Evolutionary conservation across 345 rosid genomes (phyloP), one percentile per base, ranked within the genome.

Genomic region (Combretum micranthum): DNA sequence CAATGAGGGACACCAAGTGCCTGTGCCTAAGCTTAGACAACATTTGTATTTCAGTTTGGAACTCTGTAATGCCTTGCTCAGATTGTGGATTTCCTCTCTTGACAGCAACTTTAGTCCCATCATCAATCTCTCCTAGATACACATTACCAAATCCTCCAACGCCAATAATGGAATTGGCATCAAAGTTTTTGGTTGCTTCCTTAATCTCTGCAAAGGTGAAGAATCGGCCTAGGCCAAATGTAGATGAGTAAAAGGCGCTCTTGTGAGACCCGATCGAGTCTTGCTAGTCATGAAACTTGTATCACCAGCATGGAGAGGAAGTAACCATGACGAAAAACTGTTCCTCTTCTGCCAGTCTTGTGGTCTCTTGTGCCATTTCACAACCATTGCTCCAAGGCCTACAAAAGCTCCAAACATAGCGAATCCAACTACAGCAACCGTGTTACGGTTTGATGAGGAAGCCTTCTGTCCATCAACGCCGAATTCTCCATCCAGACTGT

Each of bases 71-170:
- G 6, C 82, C 82, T 23, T 77, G 82, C 20, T 77, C 76, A 5
- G 82, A 77, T 54, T 77, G 78, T 2, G 82, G 82, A 45, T 77
- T 77, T 42, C 82, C 82, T 65, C 82, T 57, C 62, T 77, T 77
- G 51, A 77, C 75, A 15, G 82, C 82, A 32, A 77, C 78, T 60
- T 70, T 49, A 4, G 71, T 68, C 15, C 72, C 69, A 15, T 73
- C 78, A 19, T 77, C 82, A 37, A 77, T 64, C 32, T 5, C 64
- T 3, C 74, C 76, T 10, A 77, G 42, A 48, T 77, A 77, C 49
- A 77, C 82, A 56, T 77, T 77, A 13, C 82, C 78, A 47, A 77
- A 77, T 3, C 82, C 82, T 13, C 82, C 82, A 42, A 73, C n/a
- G n/a, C 82, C 82, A 10, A 77, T 58, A 37, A 65, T 53, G 4